phyloP scores from a whole-genome alignment of 805 yeast genomes.

The Ogataea trehaloabstinens region DNA sequence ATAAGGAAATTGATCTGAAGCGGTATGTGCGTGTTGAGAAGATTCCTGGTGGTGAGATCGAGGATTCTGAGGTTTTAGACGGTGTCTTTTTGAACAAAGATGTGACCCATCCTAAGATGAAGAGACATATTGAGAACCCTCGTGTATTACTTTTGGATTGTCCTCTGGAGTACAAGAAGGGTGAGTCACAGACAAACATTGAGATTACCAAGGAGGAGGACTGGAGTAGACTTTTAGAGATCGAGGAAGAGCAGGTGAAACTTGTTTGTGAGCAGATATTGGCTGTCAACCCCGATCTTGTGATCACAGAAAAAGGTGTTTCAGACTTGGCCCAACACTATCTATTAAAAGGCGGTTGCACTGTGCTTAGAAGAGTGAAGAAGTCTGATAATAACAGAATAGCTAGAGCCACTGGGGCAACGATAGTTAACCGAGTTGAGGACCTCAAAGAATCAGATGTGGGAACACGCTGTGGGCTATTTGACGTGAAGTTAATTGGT shows the following conservation, averaged over 20 bases:
- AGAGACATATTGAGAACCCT: slow-evolving; percentile 84
- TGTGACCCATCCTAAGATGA: slow-evolving; percentile 98
- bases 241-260: slow-evolving; percentile 97
- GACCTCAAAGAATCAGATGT: slow-evolving; percentile 89
- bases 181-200: slow-evolving; percentile 97
- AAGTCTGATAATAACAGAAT: slow-evolving; percentile 96
- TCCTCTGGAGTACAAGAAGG: slow-evolving; percentile 97
- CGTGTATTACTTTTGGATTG: slow-evolving; percentile 87
- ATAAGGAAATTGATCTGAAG: slow-evolving; percentile 86
- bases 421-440: slow-evolving; percentile 92
- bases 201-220: slow-evolving; percentile 95
- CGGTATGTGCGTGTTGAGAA: slow-evolving; percentile 92
- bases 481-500: slow-evolving; percentile 92
- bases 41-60: slow-evolving; percentile 96
- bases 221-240: slow-evolving; percentile 92
- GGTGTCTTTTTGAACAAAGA: slow-evolving; percentile 95
- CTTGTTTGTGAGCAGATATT: slow-evolving; percentile 80
- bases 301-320: slow-evolving; percentile 97
- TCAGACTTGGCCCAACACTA: slow-evolving; percentile 97
- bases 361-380: slow-evolving; percentile 90
- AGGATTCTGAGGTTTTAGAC: slow-evolving; percentile 81
- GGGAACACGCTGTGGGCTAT: slow-evolving; percentile 85
- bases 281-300: slow-evolving; percentile 86
- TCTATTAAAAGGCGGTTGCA: slow-evolving; percentile 86
- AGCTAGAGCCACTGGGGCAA: slow-evolving; percentile 96